Evolutionary conservation across 208 protist genomes (phyloP), one percentile per base, ranked within the genome.

Genomic region (Trypanosoma brucei): DNA sequence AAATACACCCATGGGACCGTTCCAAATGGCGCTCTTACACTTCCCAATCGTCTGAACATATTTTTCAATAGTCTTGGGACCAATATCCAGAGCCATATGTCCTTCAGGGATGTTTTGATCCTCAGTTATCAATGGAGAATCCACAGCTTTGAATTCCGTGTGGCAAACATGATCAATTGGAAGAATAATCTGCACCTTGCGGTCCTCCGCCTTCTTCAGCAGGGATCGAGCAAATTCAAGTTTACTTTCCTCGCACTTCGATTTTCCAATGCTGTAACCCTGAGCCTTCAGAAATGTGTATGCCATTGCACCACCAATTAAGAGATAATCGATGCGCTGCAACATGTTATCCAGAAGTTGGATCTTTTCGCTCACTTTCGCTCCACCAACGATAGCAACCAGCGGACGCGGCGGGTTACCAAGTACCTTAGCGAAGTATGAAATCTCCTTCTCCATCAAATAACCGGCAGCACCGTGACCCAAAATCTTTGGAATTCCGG

Each of bases 361-460:
- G 68, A 99, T 99, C 89, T 99, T 99, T 79, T 99, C 98, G 56
- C 84, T 91, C 39, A 99, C 98, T 84, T 99, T 99, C 59, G 98
- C 95, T 50, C 98, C 91, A 36, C 91, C 91, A 39, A 94, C 84
- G 66, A 99, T 99, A 62, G 98, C 97, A 3, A 99, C 79, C 60
- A 99, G 78, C 37, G 93, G 93, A 6, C 81, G 77, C 42, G 79
- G 65, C 8, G 93, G 91, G 60, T 83, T 83, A 70, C 81, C 85
- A 36, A 97, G 72, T 37, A 97, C 91, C 71, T 94, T 97, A 45
- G 84, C 68, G 79, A 99, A 99, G 78, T 97, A 98, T 36, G 97
- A 94, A 49, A 99, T 86, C 78, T 99, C 99, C 67, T 99, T 99
- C 51, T 97, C 92, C 80, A 99, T 95, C 34, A 99, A 85, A 75